These are phyloP conservation scores for Thelephora terrestris DNA, from an alignment of 1,284 basidiomycete genomes.

Conservation along the genomic window DNA sequence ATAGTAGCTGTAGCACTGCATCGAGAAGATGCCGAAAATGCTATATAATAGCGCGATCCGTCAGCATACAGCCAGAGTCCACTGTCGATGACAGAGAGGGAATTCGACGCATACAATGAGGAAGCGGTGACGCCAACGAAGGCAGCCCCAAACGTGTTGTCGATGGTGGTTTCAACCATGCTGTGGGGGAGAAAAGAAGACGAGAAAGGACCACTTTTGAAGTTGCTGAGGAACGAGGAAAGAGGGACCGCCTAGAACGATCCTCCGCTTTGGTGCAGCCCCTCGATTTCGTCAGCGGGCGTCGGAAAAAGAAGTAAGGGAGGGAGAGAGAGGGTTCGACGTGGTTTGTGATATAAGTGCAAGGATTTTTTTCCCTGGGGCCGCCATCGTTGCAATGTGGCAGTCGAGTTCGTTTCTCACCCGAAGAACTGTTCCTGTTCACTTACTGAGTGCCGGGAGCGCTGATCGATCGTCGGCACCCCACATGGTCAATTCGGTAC, in stretches of 20 bases:
- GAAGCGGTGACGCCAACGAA: slow-evolving; percentile 49
- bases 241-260: background rate
- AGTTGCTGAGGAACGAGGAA: background rate
- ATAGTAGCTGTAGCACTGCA: slow-evolving; percentile 46
- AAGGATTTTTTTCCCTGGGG: no score
- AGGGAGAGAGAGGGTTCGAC: no score
- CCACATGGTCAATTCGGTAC: no score
- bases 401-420: no score
- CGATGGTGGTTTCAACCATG: slow-evolving; percentile 5
- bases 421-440: no score
- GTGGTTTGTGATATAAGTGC: no score
- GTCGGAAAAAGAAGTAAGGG: no score
- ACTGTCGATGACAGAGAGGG: background rate
- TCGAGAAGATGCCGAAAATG: slow-evolving; percentile 38
- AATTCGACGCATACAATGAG: slow-evolving; percentile 20
- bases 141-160: slow-evolving; percentile 49
- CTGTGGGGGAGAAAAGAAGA: slow-evolving; percentile 3
- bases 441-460: no score
- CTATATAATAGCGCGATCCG: slow-evolving; percentile 17
- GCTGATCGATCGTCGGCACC: no score
- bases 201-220: background rate
- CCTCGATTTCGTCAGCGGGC: no score
- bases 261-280: no score
- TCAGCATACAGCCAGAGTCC: slow-evolving; percentile 12
- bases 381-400: no score